Percentiles rank a stretch among this genome's conserved stretches.
These are phyloP conservation scores for Ocimum tenuiflorum DNA, from an alignment of 257 asterid genomes.

Conservation along the genomic window DNA sequence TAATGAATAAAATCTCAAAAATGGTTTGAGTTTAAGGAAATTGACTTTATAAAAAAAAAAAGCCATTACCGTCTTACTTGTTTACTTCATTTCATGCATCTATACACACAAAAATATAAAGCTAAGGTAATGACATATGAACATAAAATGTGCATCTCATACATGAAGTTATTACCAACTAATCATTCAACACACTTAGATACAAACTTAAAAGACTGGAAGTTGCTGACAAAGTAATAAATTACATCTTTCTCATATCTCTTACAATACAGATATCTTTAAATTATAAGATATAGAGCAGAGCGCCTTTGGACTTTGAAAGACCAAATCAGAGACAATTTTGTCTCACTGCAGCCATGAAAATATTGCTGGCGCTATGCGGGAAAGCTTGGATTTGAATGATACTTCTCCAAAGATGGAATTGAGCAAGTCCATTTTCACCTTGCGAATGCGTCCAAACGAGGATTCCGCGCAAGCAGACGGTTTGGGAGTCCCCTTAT, in stretches of 20 bases:
- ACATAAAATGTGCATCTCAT: background rate
- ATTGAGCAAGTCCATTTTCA: slow-evolving; percentile 26
- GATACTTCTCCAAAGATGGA: slow-evolving; percentile 21
- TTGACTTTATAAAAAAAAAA: too few relatives aligned
- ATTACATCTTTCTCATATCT: background rate
- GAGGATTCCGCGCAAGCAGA: slow-evolving; percentile 32
- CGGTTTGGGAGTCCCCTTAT: slow-evolving; percentile 38
- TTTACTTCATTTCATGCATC: too few relatives aligned
- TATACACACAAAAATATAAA: too few relatives aligned
- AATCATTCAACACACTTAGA: background rate
- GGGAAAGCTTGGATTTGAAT: slow-evolving; percentile 23
- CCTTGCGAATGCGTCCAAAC: slow-evolving; percentile 23
- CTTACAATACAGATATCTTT: background rate
- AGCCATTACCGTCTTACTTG: too few relatives aligned
- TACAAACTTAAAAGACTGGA: background rate
- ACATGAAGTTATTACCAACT: background rate
- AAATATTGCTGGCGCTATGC: slow-evolving; percentile 3
- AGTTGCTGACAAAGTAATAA: background rate
- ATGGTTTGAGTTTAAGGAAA: too few relatives aligned
- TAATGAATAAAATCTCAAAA: too few relatives aligned
- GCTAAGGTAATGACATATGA: background rate
- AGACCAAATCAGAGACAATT: background rate
- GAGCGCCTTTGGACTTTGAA: background rate
- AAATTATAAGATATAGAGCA: background rate
- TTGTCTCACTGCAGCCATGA: slow-evolving; percentile 29